Conservation (phyloP, 2,329 filamentous ascomycete species). For the Sarocladium strictum region DNA sequence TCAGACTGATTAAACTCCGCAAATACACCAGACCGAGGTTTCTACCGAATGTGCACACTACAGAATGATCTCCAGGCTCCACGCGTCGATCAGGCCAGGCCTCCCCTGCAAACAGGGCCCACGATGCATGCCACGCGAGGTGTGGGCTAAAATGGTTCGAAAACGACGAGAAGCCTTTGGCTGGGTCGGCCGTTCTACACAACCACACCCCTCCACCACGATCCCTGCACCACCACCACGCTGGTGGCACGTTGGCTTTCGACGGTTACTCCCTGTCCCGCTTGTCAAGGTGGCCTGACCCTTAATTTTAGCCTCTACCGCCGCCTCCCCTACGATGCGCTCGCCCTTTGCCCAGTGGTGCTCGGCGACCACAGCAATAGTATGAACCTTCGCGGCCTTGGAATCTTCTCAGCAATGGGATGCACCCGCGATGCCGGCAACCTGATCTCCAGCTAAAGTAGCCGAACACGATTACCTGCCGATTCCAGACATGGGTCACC, state of each 20-base stretch:
- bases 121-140: slow-evolving; percentile 7
- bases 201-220: background rate
- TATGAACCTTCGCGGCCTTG: too few relatives aligned
- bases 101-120: slow-evolving; percentile 4
- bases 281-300: slow-evolving; percentile 10
- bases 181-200: background rate
- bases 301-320: slow-evolving; percentile 4
- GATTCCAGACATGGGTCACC: slow-evolving; percentile 2
- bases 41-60: slow-evolving; percentile 2
- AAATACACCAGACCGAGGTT: background rate
- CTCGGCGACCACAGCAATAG: background rate
- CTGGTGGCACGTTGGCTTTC: background rate
- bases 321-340: too few relatives aligned
- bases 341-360: background rate
- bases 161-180: slow-evolving; percentile 8
- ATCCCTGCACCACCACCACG: slow-evolving; percentile 1
- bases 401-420: background rate
- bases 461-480: background rate
- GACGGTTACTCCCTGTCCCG: background rate
- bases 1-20: background rate
- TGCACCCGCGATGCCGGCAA: background rate
- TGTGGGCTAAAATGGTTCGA: slow-evolving; percentile 8
- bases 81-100: slow-evolving; percentile 8
- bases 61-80: slow-evolving; percentile 8
- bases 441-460: background rate